phyloP scores from a whole-genome alignment of 495 filamentous ascomycete genomes.

The Parathielavia hyrcaniae region DNA sequence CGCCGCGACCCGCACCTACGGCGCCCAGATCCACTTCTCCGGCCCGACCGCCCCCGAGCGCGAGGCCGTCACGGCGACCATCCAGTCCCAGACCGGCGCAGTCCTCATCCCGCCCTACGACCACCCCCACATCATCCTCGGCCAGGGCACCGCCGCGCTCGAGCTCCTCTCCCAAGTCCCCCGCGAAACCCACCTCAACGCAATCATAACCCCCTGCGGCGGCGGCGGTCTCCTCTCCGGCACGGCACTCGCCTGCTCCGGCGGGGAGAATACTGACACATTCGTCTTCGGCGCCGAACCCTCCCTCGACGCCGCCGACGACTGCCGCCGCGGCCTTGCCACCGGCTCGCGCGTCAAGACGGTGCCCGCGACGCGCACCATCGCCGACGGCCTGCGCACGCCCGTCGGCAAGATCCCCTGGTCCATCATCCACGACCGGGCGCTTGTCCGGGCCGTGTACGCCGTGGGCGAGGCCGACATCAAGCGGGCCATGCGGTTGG shows the following conservation, averaged over 20 bases:
- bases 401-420: constrained; percentile 74
- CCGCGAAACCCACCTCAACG: constrained; percentile 47
- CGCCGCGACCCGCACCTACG: constrained; percentile 67
- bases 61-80: constrained; percentile 62
- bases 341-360: constrained; percentile 53
- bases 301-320: constrained; percentile 75
- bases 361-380: constrained; percentile 65
- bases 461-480: constrained; percentile 80
- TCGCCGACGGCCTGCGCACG: constrained; percentile 86
- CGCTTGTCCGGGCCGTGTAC: constrained; percentile 68
- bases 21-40: constrained; percentile 73
- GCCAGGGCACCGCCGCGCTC: constrained; percentile 83
- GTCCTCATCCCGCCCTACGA: constrained; percentile 84
- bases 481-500: constrained; percentile 64
- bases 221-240: constrained; percentile 86
- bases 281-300: constrained; percentile 90
- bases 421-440: constrained; percentile 66
- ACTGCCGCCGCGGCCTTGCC: constrained; percentile 62
- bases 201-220: constrained; percentile 78
- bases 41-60: constrained; percentile 75
- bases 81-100: constrained; percentile 65
- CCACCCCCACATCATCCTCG: constrained; percentile 82
- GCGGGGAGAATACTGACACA: constrained; percentile 56
- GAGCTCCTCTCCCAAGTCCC: constrained; percentile 53
- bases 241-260: constrained; percentile 68